These are phyloP conservation scores for Carnegiea gigantea DNA, from an alignment of 179 eudicot species.

Conservation along the genomic window DNA sequence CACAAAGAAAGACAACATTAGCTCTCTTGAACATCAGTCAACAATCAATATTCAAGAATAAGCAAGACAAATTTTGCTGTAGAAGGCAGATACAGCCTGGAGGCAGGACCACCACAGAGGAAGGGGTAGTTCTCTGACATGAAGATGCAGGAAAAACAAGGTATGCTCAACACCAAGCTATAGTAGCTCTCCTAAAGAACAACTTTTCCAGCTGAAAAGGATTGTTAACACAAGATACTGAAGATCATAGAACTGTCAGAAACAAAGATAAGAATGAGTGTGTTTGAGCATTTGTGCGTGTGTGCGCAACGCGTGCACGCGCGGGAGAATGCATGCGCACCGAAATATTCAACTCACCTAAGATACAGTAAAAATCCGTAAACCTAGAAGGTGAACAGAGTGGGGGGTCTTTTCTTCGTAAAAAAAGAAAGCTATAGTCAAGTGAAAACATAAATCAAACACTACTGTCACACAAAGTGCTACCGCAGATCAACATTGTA, in stretches of 20 bases:
- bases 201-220: not conserved
- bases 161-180: not conserved
- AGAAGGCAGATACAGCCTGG: slow-evolving; percentile 5
- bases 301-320: too few species aligned
- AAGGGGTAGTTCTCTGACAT: not conserved
- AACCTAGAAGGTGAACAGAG: not conserved
- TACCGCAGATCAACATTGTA: not conserved
- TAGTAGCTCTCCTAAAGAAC: not conserved
- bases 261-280: not conserved
- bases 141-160: not conserved
- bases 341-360: not conserved
- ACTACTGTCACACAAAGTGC: not conserved
- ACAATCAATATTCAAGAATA: slow-evolving; percentile 13
- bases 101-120: not conserved
- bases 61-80: not conserved
- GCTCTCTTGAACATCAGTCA: not conserved
- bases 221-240: not conserved
- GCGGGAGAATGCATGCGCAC: not conserved
- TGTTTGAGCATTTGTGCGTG: not conserved
- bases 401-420: not conserved
- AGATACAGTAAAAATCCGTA: not conserved
- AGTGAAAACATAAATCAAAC: not conserved
- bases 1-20: slow-evolving; percentile 18
- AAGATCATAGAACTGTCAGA: not conserved
- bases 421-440: not conserved